Evolutionary conservation across 805 yeast genomes (phyloP).

Genomic region (Hanseniaspora valbyensis): DNA sequence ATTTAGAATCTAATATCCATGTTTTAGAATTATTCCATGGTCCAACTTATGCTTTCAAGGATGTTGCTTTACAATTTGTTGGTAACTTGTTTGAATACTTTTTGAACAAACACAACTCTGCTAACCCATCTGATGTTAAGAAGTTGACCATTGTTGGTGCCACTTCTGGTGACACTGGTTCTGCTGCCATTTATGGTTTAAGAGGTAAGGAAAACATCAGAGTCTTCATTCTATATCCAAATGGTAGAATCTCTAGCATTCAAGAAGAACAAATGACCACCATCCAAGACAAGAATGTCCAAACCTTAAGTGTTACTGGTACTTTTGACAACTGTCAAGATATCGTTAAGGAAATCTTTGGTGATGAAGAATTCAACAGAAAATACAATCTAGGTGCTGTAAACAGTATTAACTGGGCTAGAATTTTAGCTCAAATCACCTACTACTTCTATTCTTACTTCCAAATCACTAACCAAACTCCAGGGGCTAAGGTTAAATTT

Average conservation of each 20-base stretch:
- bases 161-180: slow-evolving; percentile 97
- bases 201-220: slow-evolving; percentile 96
- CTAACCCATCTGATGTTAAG: slow-evolving; percentile 50
- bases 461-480: slow-evolving; percentile 39
- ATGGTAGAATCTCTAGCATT: slow-evolving; percentile 93
- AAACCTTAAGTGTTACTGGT: slow-evolving; percentile 88
- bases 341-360: slow-evolving; percentile 84
- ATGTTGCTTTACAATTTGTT: slow-evolving; percentile 94
- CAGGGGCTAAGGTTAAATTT: slow-evolving; percentile 48
- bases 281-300: slow-evolving; percentile 83
- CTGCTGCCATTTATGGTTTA: slow-evolving; percentile 96
- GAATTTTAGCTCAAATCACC: slow-evolving; percentile 94
- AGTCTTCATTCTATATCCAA: slow-evolving; percentile 91
- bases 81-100: slow-evolving; percentile 95
- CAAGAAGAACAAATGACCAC: slow-evolving; percentile 99
- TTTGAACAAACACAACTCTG: slow-evolving; percentile 59
- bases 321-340: slow-evolving; percentile 98
- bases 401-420: slow-evolving; percentile 97
- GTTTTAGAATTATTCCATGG: slow-evolving; percentile 94
- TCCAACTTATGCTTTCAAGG: slow-evolving; percentile 98
- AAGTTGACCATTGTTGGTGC: slow-evolving; percentile 96
- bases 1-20: slow-evolving; percentile 48
- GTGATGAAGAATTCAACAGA: slow-evolving; percentile 76
- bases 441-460: slow-evolving; percentile 91
- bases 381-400: slow-evolving; percentile 94